Evolutionary conservation across 2,329 filamentous ascomycete species (phyloP), one percentile per base, ranked within the genome.

Genomic region (Proliferodiscus dingleyae): DNA sequence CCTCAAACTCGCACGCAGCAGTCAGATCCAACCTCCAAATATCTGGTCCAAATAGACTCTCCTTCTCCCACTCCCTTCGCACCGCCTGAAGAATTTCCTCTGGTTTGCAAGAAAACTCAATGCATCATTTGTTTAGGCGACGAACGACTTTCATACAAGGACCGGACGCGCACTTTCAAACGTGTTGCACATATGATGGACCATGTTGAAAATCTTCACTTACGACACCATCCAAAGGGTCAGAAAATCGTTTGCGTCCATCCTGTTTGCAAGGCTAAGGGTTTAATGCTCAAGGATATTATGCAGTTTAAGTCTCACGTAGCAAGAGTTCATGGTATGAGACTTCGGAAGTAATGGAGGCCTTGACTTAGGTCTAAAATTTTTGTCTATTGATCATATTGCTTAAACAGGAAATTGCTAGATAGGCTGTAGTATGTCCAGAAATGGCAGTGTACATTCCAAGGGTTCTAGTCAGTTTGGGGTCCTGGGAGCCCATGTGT

Each of bases 251-350:
- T 44, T 15, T 55, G 28, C 47, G 40, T 4, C 40, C 37, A 48
- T 29, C 42, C 18, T 32, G 44, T 39, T 11, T 55, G 41, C 18
- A 36, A 36, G 18, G 19, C 33, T 39, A 8, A 51, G 32, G 32
- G 47, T 5, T 43, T 55, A 40, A 15, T 56, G 51, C 47, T 59
- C 23, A 22, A 57, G 44, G 40, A 51, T 37, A 33, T 61, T n/a
- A n/a, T 55, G 41, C 24, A 59, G 47, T 60, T 61, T 39, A 57
- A 61, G 43, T 49, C 46, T 28, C 30, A 60, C 49, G 43, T 53
- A 37, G 8, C 50, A 33, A 52, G 9, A 15, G 21, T 56, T 22
- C 43, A 58, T 30, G 33, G 44, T 16, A 52, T 58, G 19, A 55
- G 22, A 9, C 43, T 56, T 45, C 47, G 47, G 34, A 30, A 48